A percentile compares a stretch with the other conserved stretches of the same genome.
These are phyloP conservation scores for grape (Vitis vinifera) DNA, from an alignment of 164 flowering plant genomes.

Conservation along the genomic window ASM3070453v1 NC_081817.1:3200001-3200500, in stretches of 20 bases:
- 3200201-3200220: conserved; percentile 19
- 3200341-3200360: background rate
- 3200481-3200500: conserved; percentile 9
- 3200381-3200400: too few species aligned
- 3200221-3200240: conserved; percentile 14
- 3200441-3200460: too few species aligned
- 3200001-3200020: too few species aligned
- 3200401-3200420: too few species aligned
- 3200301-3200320: conserved; percentile 20
- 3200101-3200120: too few species aligned
- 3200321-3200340: background rate
- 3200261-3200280: conserved; percentile 17
- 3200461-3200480: too few species aligned
- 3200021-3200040: too few species aligned
- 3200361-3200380: too few species aligned
- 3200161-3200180: conserved; percentile 6
- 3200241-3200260: conserved; percentile 9
- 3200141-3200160: background rate
- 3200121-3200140: conserved; percentile 5
- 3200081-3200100: too few species aligned
- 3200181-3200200: conserved; percentile 4
- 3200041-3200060: too few species aligned
- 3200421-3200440: too few species aligned
- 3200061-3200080: too few species aligned
- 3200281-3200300: conserved; percentile 30